A percentile compares a stretch with the other conserved stretches of the same genome.
Conservation (phyloP, 176 grass and related monocot genomes). For the Guadua angustifolia region DNA sequence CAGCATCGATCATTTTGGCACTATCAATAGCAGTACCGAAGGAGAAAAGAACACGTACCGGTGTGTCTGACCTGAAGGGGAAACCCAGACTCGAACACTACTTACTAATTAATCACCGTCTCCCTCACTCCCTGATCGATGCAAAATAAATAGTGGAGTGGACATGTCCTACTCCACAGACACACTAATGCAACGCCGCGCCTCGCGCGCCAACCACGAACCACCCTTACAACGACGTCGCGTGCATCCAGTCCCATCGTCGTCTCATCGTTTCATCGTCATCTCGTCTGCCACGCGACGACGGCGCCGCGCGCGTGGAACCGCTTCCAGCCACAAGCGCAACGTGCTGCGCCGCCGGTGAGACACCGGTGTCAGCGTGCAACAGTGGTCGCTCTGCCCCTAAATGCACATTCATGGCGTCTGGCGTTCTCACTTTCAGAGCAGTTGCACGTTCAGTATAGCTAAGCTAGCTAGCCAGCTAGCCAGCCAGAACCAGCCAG, state of each 20-base stretch:
- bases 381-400: not conserved
- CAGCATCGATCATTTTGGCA: not conserved
- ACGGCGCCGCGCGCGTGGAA: slow-evolving; percentile 11
- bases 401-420: not conserved
- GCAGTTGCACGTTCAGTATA: slow-evolving; percentile 28
- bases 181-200: not conserved
- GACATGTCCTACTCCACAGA: too few relatives aligned
- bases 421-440: slow-evolving; percentile 16
- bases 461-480: too few relatives aligned
- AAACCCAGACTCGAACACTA: not conserved
- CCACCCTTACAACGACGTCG: slow-evolving; percentile 34
- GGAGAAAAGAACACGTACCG: slow-evolving; percentile 33
- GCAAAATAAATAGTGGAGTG: too few relatives aligned
- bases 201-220: slow-evolving; percentile 34
- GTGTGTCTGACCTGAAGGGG: not conserved
- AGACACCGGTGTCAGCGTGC: not conserved
- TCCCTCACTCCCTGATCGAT: not conserved
- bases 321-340: slow-evolving; percentile 2
- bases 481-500: not conserved
- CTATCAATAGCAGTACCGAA: not conserved
- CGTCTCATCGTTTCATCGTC: not conserved
- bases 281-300: not conserved
- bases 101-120: not conserved
- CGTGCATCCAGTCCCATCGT: not conserved
- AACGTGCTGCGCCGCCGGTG: not conserved